A percentile compares a stretch with the other conserved stretches of the same genome.
phyloP scores from a whole-genome alignment of 2,329 filamentous ascomycete species.

The Domatiomyces globalis region DNA sequence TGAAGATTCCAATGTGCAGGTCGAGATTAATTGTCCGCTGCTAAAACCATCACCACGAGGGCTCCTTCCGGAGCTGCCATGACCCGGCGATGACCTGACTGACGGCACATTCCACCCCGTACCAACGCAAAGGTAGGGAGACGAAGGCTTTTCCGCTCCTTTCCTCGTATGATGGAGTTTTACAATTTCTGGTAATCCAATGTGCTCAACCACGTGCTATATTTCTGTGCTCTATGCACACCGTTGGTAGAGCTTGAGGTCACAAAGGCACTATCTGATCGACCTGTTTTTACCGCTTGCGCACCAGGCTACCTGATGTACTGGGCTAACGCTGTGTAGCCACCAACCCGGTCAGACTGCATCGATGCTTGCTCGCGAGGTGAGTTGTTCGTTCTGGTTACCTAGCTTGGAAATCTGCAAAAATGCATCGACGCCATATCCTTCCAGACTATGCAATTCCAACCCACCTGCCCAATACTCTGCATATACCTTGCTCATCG shows the following conservation, averaged over 20 bases:
- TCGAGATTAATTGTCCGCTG: conserved; percentile 54
- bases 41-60: conserved; percentile 76
- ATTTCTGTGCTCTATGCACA: not conserved
- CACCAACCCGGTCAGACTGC: conserved; percentile 40
- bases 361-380: conserved; percentile 61
- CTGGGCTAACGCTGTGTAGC: not conserved
- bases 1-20: conserved; percentile 58
- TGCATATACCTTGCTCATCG: conserved; percentile 85
- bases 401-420: conserved; percentile 90
- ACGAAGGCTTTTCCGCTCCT: conserved; percentile 6
- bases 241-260: conserved; percentile 39
- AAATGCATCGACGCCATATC: conserved; percentile 91
- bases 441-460: conserved; percentile 81
- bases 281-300: not conserved
- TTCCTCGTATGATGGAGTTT: conserved; percentile 10
- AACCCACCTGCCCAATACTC: conserved; percentile 96
- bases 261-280: conserved; percentile 34
- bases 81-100: conserved; percentile 55
- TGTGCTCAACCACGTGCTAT: conserved; percentile 8
- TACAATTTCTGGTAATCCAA: conserved; percentile 14
- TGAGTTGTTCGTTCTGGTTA: conserved; percentile 94
- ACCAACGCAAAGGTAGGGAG: not conserved
- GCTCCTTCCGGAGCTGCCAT: conserved; percentile 42
- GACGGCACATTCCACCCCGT: conserved; percentile 37
- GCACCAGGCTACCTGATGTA: not conserved